Conservation (phyloP, 78 protist genomes). For the Dictyostelium brefeldianum region DNA sequence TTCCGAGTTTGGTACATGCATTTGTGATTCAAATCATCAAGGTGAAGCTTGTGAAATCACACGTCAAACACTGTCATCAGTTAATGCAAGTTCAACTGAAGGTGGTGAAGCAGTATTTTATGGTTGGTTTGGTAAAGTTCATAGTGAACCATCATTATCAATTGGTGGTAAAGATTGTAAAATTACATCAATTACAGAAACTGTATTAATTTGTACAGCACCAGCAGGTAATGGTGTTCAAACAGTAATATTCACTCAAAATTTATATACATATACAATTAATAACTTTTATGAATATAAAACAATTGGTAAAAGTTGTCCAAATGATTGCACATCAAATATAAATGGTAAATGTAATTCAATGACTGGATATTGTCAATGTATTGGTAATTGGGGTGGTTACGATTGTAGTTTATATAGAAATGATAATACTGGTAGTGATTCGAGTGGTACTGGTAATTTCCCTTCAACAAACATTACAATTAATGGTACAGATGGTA, state of each 20-base stretch:
- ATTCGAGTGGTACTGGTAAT: not conserved
- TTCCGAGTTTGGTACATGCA: not conserved
- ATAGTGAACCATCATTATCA: not conserved
- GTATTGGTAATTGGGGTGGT: not conserved
- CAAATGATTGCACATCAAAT: constrained; percentile 12
- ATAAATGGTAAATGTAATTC: constrained; percentile 11
- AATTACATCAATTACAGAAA: not conserved
- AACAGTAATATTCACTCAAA: not conserved
- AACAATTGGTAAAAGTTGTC: not conserved
- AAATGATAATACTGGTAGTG: not conserved
- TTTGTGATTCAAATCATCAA: not conserved
- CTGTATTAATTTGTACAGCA: not conserved
- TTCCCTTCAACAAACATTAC: not conserved
- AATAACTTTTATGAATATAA: not conserved
- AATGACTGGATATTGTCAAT: not conserved
- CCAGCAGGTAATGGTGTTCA: not conserved
- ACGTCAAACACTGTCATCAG: not conserved
- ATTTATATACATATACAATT: not conserved
- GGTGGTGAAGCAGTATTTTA: not conserved
- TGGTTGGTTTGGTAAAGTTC: not conserved
- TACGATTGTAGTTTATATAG: not conserved
- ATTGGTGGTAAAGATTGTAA: not conserved
- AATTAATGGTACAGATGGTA: not conserved
- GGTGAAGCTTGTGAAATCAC: not conserved
- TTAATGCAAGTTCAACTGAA: no score